Conservation (phyloP, 371 early-diverging fungal species). For the Haplosporangium sp. region DNA sequence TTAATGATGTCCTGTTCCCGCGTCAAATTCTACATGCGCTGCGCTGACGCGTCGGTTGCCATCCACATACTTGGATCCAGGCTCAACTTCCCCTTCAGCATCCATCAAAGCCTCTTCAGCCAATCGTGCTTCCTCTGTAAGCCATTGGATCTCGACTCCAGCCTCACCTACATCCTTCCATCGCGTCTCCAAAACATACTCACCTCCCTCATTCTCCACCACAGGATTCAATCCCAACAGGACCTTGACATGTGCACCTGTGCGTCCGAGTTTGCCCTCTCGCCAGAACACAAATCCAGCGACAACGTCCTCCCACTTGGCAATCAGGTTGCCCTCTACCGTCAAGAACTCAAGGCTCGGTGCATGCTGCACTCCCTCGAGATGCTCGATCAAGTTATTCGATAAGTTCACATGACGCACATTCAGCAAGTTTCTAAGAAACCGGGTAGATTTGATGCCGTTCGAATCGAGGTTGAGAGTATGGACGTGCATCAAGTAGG, state of each 20-base stretch:
- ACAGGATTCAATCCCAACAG: constrained; percentile 34
- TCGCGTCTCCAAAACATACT: constrained; percentile 49
- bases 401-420: constrained; percentile 38
- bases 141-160: constrained; percentile 43
- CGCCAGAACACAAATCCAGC: constrained; percentile 51
- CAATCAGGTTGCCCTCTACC: constrained; percentile 44
- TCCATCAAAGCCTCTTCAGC: constrained; percentile 21
- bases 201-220: constrained; percentile 46
- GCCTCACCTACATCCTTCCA: constrained; percentile 50
- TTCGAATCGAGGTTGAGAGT: constrained; percentile 48
- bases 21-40: constrained; percentile 27
- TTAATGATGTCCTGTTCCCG: no score
- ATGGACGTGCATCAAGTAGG: constrained; percentile 41
- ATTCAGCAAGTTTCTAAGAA: constrained; percentile 35
- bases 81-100: no score
- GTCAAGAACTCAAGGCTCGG: constrained; percentile 35
- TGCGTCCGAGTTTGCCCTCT: constrained; percentile 44
- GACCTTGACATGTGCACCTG: constrained; percentile 34
- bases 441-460: constrained; percentile 37
- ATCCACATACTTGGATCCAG: constrained; percentile 8
- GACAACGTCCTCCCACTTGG: constrained; percentile 46
- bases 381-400: constrained; percentile 43
- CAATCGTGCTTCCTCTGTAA: constrained; percentile 25
- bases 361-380: constrained; percentile 47
- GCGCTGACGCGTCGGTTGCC: constrained; percentile 37